phyloP scores from a whole-genome alignment of 1,284 basidiomycete species.

The Irpex sp. region DNA sequence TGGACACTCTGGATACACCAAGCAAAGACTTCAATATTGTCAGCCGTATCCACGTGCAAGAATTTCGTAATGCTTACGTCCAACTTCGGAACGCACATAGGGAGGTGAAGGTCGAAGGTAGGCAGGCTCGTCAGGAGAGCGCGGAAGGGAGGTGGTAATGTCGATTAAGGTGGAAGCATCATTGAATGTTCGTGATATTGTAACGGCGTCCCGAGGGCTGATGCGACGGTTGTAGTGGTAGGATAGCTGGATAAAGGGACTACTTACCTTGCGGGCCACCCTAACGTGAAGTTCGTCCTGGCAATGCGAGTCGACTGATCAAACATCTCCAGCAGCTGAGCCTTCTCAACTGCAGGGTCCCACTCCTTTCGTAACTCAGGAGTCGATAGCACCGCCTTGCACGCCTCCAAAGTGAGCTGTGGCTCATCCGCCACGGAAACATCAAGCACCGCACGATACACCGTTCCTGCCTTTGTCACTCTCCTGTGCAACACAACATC shows the following conservation, averaged over 20 bases:
- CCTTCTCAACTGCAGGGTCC: slow-evolving; percentile 89
- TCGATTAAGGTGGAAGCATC: slow-evolving; percentile 84
- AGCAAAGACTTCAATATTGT: slow-evolving; percentile 62
- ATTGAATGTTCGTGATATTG: slow-evolving; percentile 80
- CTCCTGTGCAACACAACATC: slow-evolving; percentile 71
- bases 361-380: slow-evolving; percentile 85
- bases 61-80: slow-evolving; percentile 43
- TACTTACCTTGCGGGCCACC: slow-evolving; percentile 93
- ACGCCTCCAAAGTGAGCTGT: slow-evolving; percentile 65
- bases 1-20: slow-evolving; percentile 83
- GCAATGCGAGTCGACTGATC: slow-evolving; percentile 82
- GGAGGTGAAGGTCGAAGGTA: slow-evolving; percentile 93
- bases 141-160: slow-evolving; percentile 92
- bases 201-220: slow-evolving; percentile 89
- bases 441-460: slow-evolving; percentile 82
- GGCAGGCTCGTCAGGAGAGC: slow-evolving; percentile 86
- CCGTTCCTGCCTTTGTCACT: slow-evolving; percentile 61
- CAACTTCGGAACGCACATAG: slow-evolving; percentile 87
- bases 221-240: slow-evolving; percentile 14
- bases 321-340: slow-evolving; percentile 80
- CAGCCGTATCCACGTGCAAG: not conserved
- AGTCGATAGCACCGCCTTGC: slow-evolving; percentile 79
- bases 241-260: slow-evolving; percentile 12
- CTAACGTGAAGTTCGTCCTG: slow-evolving; percentile 87
- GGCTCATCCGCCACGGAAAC: slow-evolving; percentile 57